Evolutionary conservation across 2,329 filamentous ascomycete species (phyloP), one percentile per base, ranked within the genome.

Genomic region (Coniochaeta sp.): DNA sequence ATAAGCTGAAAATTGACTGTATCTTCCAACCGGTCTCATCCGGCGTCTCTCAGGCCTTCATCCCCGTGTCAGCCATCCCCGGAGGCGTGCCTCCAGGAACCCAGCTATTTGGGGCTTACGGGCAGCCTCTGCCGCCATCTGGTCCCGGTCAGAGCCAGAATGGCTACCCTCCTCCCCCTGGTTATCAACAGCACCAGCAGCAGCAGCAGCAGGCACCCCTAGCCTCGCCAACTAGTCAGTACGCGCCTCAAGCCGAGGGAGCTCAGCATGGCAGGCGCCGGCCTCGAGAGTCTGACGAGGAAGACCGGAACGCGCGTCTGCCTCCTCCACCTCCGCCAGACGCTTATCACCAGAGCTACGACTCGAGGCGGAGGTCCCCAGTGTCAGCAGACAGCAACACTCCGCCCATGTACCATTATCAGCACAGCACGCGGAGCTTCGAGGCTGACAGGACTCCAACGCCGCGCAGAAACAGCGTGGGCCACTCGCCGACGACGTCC

Each of bases 1-100:
- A 82, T 43, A 82, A 84, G 63, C 84, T 85, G 73, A 82, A 83
- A 57, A 83, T 85, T 65, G 82, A 86, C 62, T 86, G 83, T 62
- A 77, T 85, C 16, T 85, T 86, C 62, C 82, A 85, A 66, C 83
- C 82, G 0, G 83, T 85, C 1, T 83, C 80, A 4, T 81, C 79
- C 0, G 79, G 81, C 12, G 78, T 79, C 43, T 81, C 80, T 6
- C 82, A 82, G 1, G 82, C 82, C 1, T 85, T 85, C 63, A 81
- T 85, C 16, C 82, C 83, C 1, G 80, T 86, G 6, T 83, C 81
- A 2, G 82, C 82, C 17, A 73, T 85, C 6, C 78, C 79, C n/a
- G 81, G 81, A n/a, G 81, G 80, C 16, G 79, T 85, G 1, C 80
- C 82, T 1, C 81, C 81, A 1, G 81, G 82, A 1, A 83, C 81